Percentiles rank a stretch among this genome's conserved stretches.
These are phyloP conservation scores for Oxyria digyna DNA, from an alignment of 148 eudicot genomes.

Conservation along the genomic window DNA sequence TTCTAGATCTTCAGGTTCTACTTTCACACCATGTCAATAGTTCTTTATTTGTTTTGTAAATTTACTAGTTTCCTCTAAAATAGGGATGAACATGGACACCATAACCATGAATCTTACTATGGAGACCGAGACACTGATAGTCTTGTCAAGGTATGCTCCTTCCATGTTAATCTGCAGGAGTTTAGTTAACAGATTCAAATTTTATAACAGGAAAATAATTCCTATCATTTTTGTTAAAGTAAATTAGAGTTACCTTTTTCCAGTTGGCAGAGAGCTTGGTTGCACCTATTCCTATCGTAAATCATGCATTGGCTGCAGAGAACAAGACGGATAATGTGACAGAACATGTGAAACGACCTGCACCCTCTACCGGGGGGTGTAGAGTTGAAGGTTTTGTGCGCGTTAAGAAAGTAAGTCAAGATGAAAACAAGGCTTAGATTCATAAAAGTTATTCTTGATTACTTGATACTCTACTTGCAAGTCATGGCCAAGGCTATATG, in stretches of 20 bases:
- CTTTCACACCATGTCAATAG: neutral
- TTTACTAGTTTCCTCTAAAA: neutral
- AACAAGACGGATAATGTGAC: conserved; percentile 24
- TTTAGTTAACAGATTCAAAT: neutral
- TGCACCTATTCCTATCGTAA: conserved; percentile 44
- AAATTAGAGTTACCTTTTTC: conserved; percentile 11
- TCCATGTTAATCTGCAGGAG: neutral
- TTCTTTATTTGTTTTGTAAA: neutral
- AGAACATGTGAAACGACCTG: conserved; percentile 50
- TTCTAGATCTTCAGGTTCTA: neutral
- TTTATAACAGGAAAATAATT: neutral
- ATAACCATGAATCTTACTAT: conserved; percentile 92
- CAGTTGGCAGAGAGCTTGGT: conserved; percentile 73
- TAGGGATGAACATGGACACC: conserved; percentile 79
- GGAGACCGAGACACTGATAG: conserved; percentile 95
- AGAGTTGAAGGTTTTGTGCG: conserved; percentile 95
- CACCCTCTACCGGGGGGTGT: conserved; percentile 81
- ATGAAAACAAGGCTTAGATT: neutral
- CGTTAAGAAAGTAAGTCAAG: conserved; percentile 64
- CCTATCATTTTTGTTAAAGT: neutral
- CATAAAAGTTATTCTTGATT: neutral
- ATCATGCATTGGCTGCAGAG: conserved; percentile 36
- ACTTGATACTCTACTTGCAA: neutral
- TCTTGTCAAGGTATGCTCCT: conserved; percentile 60
- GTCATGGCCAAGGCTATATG: neutral